Evolutionary conservation across 169 alveolate species (phyloP).

Genomic region (Plasmodium reichenowi): DNA sequence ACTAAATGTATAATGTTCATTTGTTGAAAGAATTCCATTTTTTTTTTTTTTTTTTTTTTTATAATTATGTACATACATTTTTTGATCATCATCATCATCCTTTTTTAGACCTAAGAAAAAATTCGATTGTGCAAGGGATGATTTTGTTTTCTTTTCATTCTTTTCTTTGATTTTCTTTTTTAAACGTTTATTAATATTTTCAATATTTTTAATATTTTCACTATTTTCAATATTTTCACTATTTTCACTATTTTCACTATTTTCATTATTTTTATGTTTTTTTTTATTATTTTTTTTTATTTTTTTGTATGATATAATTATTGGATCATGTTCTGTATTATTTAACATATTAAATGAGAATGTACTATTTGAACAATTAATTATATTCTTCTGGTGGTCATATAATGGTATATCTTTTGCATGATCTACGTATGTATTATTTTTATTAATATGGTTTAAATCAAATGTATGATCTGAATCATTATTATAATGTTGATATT

Average conservation of each 20-base stretch:
- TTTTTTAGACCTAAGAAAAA: background rate
- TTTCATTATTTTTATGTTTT: background rate
- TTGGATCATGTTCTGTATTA: background rate
- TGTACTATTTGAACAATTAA: constrained; percentile 24
- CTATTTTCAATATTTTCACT: background rate
- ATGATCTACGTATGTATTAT: background rate
- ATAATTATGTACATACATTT: background rate
- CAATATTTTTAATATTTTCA: constrained; percentile 8
- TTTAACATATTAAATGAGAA: constrained; percentile 38
- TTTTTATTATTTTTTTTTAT: constrained; percentile 17
- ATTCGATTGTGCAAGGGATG: background rate
- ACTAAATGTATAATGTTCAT: constrained; percentile 26
- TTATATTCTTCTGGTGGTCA: background rate
- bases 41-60: constrained; percentile 24
- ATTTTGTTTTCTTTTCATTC: too few relatives aligned
- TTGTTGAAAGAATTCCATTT: background rate
- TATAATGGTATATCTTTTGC: background rate
- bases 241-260: background rate
- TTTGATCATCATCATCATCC: background rate
- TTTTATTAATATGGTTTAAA: background rate
- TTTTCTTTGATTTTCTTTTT: background rate
- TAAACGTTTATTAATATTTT: background rate
- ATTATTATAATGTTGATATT: too few relatives aligned
- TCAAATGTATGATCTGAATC: too few relatives aligned
- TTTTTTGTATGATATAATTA: background rate